Evolutionary conservation across 257 asterid species (phyloP).

Genomic region (Mentha longifolia): DNA sequence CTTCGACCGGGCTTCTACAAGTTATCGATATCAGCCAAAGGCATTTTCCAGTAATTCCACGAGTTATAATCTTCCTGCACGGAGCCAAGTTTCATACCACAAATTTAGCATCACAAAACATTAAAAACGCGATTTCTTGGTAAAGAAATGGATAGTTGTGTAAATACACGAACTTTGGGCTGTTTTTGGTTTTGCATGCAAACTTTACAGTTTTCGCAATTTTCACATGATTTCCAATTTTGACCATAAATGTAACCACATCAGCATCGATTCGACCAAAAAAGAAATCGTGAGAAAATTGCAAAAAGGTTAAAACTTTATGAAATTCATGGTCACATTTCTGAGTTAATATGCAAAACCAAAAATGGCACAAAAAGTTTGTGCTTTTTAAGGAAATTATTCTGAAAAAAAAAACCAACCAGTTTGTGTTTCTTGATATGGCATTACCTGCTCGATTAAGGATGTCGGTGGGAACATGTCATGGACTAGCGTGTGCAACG

Average conservation of each 20-base stretch:
- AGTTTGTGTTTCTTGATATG: not conserved
- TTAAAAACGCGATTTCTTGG: not conserved
- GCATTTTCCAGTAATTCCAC: conserved; percentile 95
- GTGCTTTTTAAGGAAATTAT: too few species aligned
- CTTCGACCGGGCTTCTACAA: conserved; percentile 38
- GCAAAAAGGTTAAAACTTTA: not conserved
- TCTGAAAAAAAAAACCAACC: too few species aligned
- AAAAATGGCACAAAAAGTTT: too few species aligned
- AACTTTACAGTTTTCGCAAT: not conserved
- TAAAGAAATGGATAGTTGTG: not conserved
- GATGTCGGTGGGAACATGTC: conserved; percentile 99
- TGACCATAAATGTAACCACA: not conserved
- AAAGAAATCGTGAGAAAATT: not conserved
- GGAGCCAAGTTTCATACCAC: not conserved
- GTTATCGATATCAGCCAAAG: conserved; percentile 65
- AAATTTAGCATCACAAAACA: not conserved
- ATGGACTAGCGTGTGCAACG: conserved; percentile 85
- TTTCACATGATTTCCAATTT: too few species aligned
- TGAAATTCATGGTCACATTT: not conserved
- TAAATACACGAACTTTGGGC: not conserved
- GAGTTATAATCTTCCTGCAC: conserved; percentile 87
- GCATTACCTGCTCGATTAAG: conserved; percentile 85
- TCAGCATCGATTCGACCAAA: not conserved
- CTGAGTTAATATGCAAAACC: not conserved
- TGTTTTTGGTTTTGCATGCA: not conserved